Evolutionary conservation across 345 rosid genomes (phyloP), one percentile per base, ranked within the genome.

Genomic region (Boechera divaricarpa): DNA sequence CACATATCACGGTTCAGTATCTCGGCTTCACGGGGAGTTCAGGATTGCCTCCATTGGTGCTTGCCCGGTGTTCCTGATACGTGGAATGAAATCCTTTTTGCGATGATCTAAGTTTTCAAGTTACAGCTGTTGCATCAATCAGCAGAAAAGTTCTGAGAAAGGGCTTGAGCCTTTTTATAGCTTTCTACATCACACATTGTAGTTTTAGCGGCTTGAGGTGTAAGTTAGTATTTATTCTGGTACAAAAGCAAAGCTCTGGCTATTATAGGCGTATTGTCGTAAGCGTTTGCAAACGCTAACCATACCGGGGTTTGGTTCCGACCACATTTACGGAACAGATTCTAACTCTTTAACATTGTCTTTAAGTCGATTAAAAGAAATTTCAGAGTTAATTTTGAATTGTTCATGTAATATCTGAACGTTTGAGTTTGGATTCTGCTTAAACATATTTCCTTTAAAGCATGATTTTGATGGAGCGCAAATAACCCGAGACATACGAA

Each of bases 41-140:
- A 91, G 44, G 97, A 91, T 74, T 87, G 94, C 81, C 79, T 89
- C 78, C 91, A 87, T 66, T 89, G 94, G 94, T 87, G 94, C 80
- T 80, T 86, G 53, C 94, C 91, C 3, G 94, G 91, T 56, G 89
- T 89, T 80, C 94, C 94, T 5, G 94, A 89, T 72, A 82, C 89
- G 3, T 89, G 94, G 94, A 89, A 89, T 56, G 90, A 86, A 70
- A 78, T 87, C 61, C 91, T 89, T 39, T 83, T 76, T 55, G 89
- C 87, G 49, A 73, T 79, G 82, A 73, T 79, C 10, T 73, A 67
- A 67, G 39, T 39, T 64, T 48, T 39, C 24, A 33, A 54, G 62
- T 59, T 57, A 44, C 72, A 41, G n/a, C 5, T 56, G 61, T 67
- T 75, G 69, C 48, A 51, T 63, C 18, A 53, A 29, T 62, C 51